Evolutionary conservation across 352 stramenopile species (phyloP).

Genomic region (Peronospora belbahrii): DNA sequence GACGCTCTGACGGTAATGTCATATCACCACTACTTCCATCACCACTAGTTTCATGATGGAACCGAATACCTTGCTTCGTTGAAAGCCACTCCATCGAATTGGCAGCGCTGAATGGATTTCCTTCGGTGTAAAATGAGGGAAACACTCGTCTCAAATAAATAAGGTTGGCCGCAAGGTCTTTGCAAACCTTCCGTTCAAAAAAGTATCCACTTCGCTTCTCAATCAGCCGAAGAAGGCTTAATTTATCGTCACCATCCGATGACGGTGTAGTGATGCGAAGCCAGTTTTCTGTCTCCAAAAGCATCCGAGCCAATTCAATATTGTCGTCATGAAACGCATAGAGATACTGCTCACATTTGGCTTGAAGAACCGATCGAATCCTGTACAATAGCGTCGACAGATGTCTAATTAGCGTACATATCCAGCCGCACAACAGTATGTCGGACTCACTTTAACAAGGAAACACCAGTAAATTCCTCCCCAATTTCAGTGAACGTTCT

Average conservation of each 20-base stretch:
- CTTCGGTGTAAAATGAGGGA: constrained; percentile 44
- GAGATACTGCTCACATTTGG: constrained; percentile 81
- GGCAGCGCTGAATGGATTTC: constrained; percentile 53
- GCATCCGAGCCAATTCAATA: constrained; percentile 73
- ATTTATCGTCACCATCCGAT: constrained; percentile 38
- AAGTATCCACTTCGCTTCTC: constrained; percentile 72
- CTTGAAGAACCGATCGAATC: constrained; percentile 51
- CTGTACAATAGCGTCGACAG: constrained; percentile 15
- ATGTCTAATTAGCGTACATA: constrained; percentile 1
- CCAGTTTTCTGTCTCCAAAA: constrained; percentile 83
- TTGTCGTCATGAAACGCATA: constrained; percentile 77
- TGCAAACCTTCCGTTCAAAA: constrained; percentile 43
- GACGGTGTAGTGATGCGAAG: constrained; percentile 51
- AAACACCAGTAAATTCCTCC: constrained; percentile 73
- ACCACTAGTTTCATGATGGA: constrained; percentile 27
- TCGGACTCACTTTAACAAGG: constrained; percentile 54
- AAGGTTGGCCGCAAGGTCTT: constrained; percentile 34
- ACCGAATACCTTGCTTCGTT: constrained; percentile 48
- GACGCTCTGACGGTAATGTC: background rate
- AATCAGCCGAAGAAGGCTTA: constrained; percentile 49
- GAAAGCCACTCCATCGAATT: constrained; percentile 53
- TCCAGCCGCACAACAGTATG: background rate
- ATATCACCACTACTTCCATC: constrained; percentile 4
- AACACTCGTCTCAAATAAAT: constrained; percentile 71
- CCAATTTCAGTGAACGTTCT: constrained; percentile 74